These are phyloP conservation scores for Aspergillus ochraceoroseus DNA, from an alignment of 2,329 filamentous ascomycete species.

Conservation along the genomic window DNA sequence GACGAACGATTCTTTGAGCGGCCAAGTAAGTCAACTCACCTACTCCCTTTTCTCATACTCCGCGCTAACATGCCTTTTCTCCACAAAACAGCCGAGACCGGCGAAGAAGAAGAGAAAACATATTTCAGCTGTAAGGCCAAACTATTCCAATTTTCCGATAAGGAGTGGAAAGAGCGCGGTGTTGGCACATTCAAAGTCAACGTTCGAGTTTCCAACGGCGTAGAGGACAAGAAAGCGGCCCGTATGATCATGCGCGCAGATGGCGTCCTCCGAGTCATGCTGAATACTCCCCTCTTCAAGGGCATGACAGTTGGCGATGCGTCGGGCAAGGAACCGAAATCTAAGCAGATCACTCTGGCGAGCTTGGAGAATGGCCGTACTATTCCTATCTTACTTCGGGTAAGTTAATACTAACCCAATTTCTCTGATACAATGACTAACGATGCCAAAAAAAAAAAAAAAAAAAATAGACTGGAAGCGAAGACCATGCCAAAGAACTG, in stretches of 20 bases:
- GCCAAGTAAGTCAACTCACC: conserved; percentile 56
- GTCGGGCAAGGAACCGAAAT: conserved; percentile 58
- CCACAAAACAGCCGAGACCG: conserved; percentile 67
- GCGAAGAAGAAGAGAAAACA: conserved; percentile 76
- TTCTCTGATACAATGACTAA: not conserved
- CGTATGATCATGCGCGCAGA: conserved; percentile 89
- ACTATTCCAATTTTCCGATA: conserved; percentile 71
- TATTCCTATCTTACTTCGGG: conserved; percentile 54
- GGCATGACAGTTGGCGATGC: conserved; percentile 71
- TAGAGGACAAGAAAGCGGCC: conserved; percentile 51
- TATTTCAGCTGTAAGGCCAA: conserved; percentile 73
- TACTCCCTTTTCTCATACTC: not conserved
- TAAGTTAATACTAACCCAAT: conserved; percentile 35
- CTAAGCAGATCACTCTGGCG: conserved; percentile 64
- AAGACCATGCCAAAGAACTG: conserved; percentile 46
- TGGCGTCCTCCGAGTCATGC: conserved; percentile 75
- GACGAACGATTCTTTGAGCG: conserved; percentile 52
- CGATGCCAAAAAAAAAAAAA: not conserved
- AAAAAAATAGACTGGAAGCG: conserved; percentile 38
- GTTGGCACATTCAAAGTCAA: conserved; percentile 82
- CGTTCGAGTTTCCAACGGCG: conserved; percentile 55
- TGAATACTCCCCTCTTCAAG: conserved; percentile 77
- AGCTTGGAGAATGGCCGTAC: conserved; percentile 52
- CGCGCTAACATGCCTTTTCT: conserved; percentile 26
- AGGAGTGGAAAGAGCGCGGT: conserved; percentile 85